Base-by-base conservation (phyloP, 2,329 filamentous ascomycete species). In the Elsinoe fawcettii region DNA sequence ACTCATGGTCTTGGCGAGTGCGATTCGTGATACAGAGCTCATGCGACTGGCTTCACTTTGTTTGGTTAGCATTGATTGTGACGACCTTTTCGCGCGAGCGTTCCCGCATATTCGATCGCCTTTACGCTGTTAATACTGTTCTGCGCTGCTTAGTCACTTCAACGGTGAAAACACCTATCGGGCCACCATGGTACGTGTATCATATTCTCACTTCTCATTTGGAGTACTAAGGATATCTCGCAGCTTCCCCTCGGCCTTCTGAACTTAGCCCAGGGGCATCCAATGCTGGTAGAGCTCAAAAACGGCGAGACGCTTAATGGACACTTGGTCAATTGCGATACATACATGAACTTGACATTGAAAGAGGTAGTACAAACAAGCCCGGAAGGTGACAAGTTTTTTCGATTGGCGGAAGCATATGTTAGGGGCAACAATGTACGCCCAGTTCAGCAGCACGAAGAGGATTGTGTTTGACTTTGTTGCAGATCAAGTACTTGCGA, bases 271-370 rank as follows among this genome's bases (percentile, higher is more conserved):
- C 91, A 96, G 78, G 93, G 93, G 80, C 90, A 96, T 71, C 92
- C 93, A 3, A 97, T 96, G 87, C 86, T 96, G 58, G 91, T 96
- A 63, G 91, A 96, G 78, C 86, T 96, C 64, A 96, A 96, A 80
- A 95, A 92, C 69, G 91, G 91, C 75, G 91, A 99, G 75, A 97
- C 93, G 0, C 82, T 99, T 60, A 99, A 97, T 75, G 93, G 93
- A 62, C 90, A 96, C 69, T 79, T 99, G 59, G 87, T 96, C 72
- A 90, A 87, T 73, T 99, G 92, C 83, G 93, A 99, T 73, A 99
- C 92, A 51, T 99, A 93, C 90, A 99, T 99, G 93, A 99, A 99
- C 76, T 77, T 99, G 65, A 97, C 92, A 1, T 76, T 99, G 64
- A 95, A 93, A 73, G 93, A 97, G 73, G 95, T 99, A 20, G 89